Percentiles rank a stretch among this genome's conserved stretches.
Evolutionary conservation across 768 basidiomycete genomes (phyloP).

Genomic region (Dentipellis sp.): DNA sequence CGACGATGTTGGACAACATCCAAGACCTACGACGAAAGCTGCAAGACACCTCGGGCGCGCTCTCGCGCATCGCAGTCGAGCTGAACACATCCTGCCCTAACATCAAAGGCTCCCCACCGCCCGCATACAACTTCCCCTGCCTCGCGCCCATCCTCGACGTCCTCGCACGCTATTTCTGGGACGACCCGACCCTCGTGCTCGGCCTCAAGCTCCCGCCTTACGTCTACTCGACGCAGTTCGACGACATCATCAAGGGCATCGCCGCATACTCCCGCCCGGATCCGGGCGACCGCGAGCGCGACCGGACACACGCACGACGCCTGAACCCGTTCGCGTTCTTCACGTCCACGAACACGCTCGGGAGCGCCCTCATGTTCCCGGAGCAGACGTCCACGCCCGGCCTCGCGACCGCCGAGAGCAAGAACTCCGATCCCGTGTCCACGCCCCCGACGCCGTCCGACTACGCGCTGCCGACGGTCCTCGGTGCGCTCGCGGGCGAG

Average conservation of each 20-base stretch:
- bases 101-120: conserved; percentile 49
- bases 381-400: not conserved
- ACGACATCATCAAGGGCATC: conserved; percentile 6
- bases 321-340: conserved; percentile 12
- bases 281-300: conserved; percentile 6
- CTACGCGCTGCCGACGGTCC: conserved; percentile 54
- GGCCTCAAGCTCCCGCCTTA: conserved; percentile 47
- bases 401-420: not conserved
- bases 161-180: conserved; percentile 37
- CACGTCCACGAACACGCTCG: conserved; percentile 15
- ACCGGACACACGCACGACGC: not conserved
- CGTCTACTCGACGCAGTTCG: conserved; percentile 10
- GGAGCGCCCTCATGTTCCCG: conserved; percentile 9
- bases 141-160: conserved; percentile 47
- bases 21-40: conserved; percentile 42
- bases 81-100: conserved; percentile 86
- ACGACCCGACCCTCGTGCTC: conserved; percentile 49
- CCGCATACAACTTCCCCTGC: conserved; percentile 49
- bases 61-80: conserved; percentile 55
- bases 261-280: conserved; percentile 9
- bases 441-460: conserved; percentile 1
- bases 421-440: not conserved
- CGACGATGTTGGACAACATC: conserved; percentile 48
- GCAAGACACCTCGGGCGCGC: conserved; percentile 18
- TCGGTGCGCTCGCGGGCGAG: conserved; percentile 75